These are phyloP conservation scores for Erythrophleum ivorense DNA, from an alignment of 331 rosid genomes.

Conservation along the genomic window DNA sequence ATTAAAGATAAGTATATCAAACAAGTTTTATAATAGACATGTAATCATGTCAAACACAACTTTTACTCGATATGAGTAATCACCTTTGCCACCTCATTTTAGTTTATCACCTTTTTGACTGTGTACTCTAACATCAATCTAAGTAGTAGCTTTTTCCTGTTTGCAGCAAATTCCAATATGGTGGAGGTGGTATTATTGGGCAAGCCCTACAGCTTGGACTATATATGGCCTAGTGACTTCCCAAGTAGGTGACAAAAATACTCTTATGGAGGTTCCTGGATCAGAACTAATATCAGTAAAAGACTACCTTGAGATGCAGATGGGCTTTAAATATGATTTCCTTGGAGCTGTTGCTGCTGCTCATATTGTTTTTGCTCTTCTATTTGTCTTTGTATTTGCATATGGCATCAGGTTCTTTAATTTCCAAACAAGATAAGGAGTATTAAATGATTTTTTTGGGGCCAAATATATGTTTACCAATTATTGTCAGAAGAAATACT, in stretches of 20 bases:
- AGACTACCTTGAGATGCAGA: slow-evolving; percentile 16
- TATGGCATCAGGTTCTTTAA: slow-evolving; percentile 30
- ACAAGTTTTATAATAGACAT: neutral
- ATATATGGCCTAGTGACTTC: slow-evolving; percentile 61
- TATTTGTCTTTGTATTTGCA: slow-evolving; percentile 27
- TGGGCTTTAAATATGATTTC: slow-evolving; percentile 24
- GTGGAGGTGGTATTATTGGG: slow-evolving; percentile 76
- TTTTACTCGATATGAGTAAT: neutral
- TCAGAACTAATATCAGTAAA: neutral
- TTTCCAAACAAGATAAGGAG: slow-evolving; percentile 24
- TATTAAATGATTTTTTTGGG: neutral
- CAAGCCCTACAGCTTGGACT: slow-evolving; percentile 62
- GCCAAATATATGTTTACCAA: neutral
- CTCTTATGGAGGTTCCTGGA: slow-evolving; percentile 33
- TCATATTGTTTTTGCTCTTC: slow-evolving; percentile 8
- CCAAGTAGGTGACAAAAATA: slow-evolving; percentile 56
- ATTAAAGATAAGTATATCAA: neutral
- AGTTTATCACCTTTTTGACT: neutral
- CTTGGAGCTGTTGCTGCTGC: slow-evolving; percentile 7
- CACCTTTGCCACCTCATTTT: neutral
- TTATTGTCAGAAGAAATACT: neutral
- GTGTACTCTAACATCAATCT: neutral
- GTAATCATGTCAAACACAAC: neutral
- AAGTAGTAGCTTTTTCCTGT: neutral
- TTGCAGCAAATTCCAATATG: slow-evolving; percentile 57